phyloP scores from a whole-genome alignment of 805 yeast genomes.

The Zygoascus bituminiphila region DNA sequence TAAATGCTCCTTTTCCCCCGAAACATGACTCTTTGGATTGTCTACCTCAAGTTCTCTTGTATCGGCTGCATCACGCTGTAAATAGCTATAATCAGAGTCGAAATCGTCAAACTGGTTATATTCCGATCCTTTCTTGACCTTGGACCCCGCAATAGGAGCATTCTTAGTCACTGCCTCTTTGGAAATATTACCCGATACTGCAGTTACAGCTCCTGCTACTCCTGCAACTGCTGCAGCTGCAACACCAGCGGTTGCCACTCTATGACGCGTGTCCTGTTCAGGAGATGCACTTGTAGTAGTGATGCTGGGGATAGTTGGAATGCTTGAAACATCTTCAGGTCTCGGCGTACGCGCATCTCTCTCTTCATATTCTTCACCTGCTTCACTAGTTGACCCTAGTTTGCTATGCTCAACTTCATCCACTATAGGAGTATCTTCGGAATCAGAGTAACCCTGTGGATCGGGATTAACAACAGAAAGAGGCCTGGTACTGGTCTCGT shows the following conservation, averaged over 20 bases:
- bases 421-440: conserved; percentile 7
- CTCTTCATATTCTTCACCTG: neutral
- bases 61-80: neutral
- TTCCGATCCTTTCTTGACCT: neutral
- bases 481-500: neutral
- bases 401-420: neutral
- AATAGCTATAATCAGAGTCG: conserved; percentile 10
- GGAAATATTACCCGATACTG: neutral
- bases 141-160: neutral
- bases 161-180: neutral
- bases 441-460: neutral
- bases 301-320: neutral
- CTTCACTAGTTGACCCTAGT: neutral
- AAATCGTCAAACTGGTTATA: conserved; percentile 5
- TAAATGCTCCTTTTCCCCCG: neutral
- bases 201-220: neutral
- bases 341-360: neutral
- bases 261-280: neutral
- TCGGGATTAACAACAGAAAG: neutral
- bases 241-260: neutral
- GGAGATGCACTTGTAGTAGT: neutral
- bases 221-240: neutral
- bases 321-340: neutral
- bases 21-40: neutral
- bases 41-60: neutral